Base-by-base conservation (phyloP, 2,329 filamentous ascomycete genomes). In the Botrytis tulipae region DNA sequence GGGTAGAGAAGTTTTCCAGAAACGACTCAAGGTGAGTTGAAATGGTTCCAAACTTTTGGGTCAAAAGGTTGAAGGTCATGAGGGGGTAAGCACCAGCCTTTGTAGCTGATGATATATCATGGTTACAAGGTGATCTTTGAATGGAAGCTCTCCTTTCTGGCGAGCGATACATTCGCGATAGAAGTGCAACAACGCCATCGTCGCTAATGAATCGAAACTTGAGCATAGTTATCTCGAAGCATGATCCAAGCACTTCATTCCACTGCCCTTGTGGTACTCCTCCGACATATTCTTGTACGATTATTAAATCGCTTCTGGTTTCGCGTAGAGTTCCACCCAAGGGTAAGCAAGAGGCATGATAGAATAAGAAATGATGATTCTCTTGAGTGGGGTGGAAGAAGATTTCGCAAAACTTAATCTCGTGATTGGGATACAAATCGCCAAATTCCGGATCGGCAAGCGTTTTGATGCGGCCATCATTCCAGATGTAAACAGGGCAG, bases 51-150 rank as follows among this genome's bases (percentile, higher is more conserved):
- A 77, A 76, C 29, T 61, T 8, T 16, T 71, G 65, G 4, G 63
- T 73, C 25, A 69, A 32, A 20, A 74, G 68, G 40, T 76, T 72
- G 68, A 77, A 77, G 68, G 68, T 72, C 29, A 72, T 46, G n/a
- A 74, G 37, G 18, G 9, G 40, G 32, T 37, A 42, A 25, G 20
- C 12, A n/a, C 14, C 16, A 9, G 22, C 1, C 18, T 3, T 12
- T 22, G 54, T 3, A 40, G 48, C 12, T 9, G 8, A 14, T 9
- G 32, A 51, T n/a, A 25, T 63, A 3, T 10, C 16, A n/a, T 71
- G 42, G 6, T 35, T 46, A 44, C 14, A 40, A n/a, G 57, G 20
- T 35, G 32, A 5, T 22, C n/a, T 25, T 18, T 60, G 42, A 32
- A 25, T 14, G 42, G 20, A 18, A 32, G 63, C 16, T 46, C 18